Evolutionary conservation across 129 eudicot species (phyloP), one percentile per base, ranked within the genome.

Genomic region (Deinandra increscens): DNA sequence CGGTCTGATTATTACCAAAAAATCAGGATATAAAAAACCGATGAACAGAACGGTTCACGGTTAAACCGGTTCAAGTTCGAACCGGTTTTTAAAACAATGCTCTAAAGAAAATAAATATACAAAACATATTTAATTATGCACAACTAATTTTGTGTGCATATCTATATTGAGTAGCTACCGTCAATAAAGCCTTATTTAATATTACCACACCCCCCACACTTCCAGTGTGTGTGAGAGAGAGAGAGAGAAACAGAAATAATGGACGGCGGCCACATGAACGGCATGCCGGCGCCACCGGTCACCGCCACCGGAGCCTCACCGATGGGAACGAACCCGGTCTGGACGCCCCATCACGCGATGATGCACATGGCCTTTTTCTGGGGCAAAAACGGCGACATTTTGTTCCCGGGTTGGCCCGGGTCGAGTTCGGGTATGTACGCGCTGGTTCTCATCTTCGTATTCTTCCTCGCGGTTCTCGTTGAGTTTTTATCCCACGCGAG

Each of bases 281-380:
- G 76, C 53, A 74, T 69, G 76, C 20, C 60, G 68, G 66, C 76
- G 45, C 70, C 74, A 58, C 17, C 64, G 10, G 1, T 31, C 43
- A 29, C 73, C 71, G 60, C 44, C 44, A 29, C 64, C 64, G 19
- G 19, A 14, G 67, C 79, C 20, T 55, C 79, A 41, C 50, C 85
- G 14, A 54, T 63, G 49, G 11, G 1, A 17, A 70, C 41, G 77
- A 36, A 41, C 26, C 45, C 59, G 38, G 66, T 73, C 69, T 23
- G 14, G 55, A 66, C 51, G 73, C 76, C 70, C 75, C 72, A 69
- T 64, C 87, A 72, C 44, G 42, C 73, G 80, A 90, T 91, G 93
- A 88, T 86, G 97, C 98, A 88, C 83, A 88, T 86, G 98, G 63
- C 91, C 10, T 92, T 92, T 56, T 92, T 78, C 86, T 92, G 98